Evolutionary conservation across 2,329 filamentous ascomycete species (phyloP).

Genomic region (Juglanconis sp.): DNA sequence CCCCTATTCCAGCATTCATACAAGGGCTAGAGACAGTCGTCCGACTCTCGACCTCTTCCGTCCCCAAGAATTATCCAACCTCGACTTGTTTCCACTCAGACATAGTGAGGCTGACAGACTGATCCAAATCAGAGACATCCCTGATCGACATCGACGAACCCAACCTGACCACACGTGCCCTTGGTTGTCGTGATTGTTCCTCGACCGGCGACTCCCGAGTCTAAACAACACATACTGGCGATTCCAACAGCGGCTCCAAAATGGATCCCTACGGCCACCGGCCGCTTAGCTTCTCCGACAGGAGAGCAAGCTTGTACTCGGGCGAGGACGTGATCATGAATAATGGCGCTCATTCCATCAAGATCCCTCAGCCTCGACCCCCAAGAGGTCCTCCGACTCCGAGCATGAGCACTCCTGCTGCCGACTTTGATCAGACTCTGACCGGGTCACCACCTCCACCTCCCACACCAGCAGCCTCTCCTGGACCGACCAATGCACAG

Average conservation of each 20-base stretch:
- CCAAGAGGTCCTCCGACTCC: conserved; percentile 62
- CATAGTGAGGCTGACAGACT: conserved; percentile 1
- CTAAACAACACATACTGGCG: not conserved
- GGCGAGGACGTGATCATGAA: conserved; percentile 56
- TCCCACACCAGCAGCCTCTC: conserved; percentile 63
- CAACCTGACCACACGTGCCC: not conserved
- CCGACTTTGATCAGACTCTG: conserved; percentile 60
- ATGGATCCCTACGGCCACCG: conserved; percentile 43
- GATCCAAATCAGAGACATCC: not conserved
- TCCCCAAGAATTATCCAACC: not conserved
- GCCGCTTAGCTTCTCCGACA: conserved; percentile 59
- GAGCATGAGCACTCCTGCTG: conserved; percentile 63
- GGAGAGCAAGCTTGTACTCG: conserved; percentile 55
- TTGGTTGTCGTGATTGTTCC: not conserved
- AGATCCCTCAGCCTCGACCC: conserved; percentile 47
- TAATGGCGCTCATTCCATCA: conserved; percentile 44
- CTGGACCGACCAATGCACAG: conserved; percentile 58
- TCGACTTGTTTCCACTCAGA: conserved; percentile 1
- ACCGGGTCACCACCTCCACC: conserved; percentile 62
- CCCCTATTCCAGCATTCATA: conserved; percentile 5
- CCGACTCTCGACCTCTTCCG: not conserved
- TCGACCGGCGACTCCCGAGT: conserved; percentile 9
- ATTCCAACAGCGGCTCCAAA: conserved; percentile 2
- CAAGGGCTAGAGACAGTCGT: not conserved
- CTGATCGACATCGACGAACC: not conserved